Evolutionary conservation across 352 stramenopile genomes (phyloP), one percentile per base, ranked within the genome.

Genomic region (Pythium coloratum): DNA sequence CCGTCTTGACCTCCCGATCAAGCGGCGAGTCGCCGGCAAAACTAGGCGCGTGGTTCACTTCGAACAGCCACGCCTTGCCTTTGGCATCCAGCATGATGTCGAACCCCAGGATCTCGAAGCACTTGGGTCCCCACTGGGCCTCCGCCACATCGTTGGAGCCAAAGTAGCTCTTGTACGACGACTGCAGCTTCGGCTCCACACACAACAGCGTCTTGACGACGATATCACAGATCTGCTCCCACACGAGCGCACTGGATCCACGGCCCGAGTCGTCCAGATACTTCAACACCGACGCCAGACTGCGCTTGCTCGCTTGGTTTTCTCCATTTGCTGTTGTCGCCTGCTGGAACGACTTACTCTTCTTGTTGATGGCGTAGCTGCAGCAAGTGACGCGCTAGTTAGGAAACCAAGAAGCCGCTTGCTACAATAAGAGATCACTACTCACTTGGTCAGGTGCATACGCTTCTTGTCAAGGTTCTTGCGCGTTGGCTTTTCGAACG

Each of bases 341-440:
- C 42, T 75, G 56, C 42, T 77, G 64, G 42, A 83, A 83, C 9
- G 72, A 30, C 56, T 78, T 80, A 44, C 68, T 77, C 34, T 65
- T 70, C 55, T 83, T 83, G 59, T 83, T 83, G 65, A 83, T 79
- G 6, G 76, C 76, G 42, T 83, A 83, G 62, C 76, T 83, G 40
- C 5, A 20, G 4, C 54, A 24, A 26, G n/a, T 20, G 24, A 10
- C n/a, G 3, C 3, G 14, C 24, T 3, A 42, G 50, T 36, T 2
- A 18, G 20, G 7, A 6, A 26, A 26, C 14, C 8, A 26, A 20
- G 16, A 53, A 40, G 24, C 13, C 49, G 8, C 7, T 7, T 20
- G 10, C 50, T 10, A 40, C 32, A 32, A 59, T 8, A 7, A 56
- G 7, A 8, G 7, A 67, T 32, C 33, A 6, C 12, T 1, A 42